Percentiles rank a stretch among this genome's conserved stretches.
Conservation (phyloP, 257 asterid genomes). For the Sherardia arvensis region DNA sequence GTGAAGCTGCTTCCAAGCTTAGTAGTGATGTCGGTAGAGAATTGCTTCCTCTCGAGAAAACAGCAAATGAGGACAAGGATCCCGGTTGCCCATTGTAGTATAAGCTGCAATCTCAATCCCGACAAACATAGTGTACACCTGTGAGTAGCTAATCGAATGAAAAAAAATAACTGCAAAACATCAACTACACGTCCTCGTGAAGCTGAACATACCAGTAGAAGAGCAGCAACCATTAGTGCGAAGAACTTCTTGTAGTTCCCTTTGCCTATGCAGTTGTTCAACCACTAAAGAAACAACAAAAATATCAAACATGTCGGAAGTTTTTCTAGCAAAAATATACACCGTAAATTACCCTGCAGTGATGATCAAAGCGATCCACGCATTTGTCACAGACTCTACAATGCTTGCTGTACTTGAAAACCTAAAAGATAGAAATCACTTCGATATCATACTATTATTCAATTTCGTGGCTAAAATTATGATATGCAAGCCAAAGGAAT, state of each 20-base stretch:
- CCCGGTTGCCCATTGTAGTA: constrained; percentile 94
- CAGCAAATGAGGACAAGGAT: constrained; percentile 76
- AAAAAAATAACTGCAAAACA: constrained; percentile 22
- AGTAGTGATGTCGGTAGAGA: constrained; percentile 58
- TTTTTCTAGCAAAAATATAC: not conserved
- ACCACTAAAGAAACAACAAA: constrained; percentile 57
- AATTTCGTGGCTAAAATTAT: not conserved
- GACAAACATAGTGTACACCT: constrained; percentile 31
- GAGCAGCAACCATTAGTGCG: constrained; percentile 86
- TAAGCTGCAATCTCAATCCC: constrained; percentile 88
- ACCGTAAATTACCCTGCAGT: constrained; percentile 71
- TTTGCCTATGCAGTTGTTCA: constrained; percentile 96
- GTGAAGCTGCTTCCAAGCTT: constrained; percentile 97
- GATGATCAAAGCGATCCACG: constrained; percentile 91
- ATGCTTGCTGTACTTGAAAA: constrained; percentile 93
- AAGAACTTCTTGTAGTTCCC: constrained; percentile 86
- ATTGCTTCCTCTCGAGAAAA: constrained; percentile 67
- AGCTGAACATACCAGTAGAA: constrained; percentile 68
- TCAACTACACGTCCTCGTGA: constrained; percentile 14
- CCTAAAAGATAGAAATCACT: constrained; percentile 38
- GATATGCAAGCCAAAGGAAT: not conserved
- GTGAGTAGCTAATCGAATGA: constrained; percentile 32
- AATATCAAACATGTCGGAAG: constrained; percentile 17
- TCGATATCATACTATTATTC: not conserved
- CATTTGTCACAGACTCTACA: constrained; percentile 98